Evolutionary conservation across 768 basidiomycete species (phyloP), one percentile per base, ranked within the genome.

Genomic region (Serendipita sp.): DNA sequence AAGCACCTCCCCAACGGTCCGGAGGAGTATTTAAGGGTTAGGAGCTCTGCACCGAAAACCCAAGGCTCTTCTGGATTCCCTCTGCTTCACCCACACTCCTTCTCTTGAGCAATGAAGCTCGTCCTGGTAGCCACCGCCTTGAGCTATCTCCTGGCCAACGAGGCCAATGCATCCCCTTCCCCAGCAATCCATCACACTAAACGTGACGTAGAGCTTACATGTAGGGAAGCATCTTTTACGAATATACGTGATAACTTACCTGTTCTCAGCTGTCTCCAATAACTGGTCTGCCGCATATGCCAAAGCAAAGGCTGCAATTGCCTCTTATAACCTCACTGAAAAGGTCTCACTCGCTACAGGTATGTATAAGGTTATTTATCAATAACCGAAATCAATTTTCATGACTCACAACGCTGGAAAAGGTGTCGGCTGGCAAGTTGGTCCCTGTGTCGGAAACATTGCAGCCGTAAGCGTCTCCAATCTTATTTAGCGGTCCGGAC

Each of bases 391-490:
- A 53, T 46, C 15, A 18, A 13, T 7, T 13, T 41, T 13, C 13
- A 41, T 53, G 16, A 7, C 48, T 53, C 8, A 53, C 32, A 53
- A 16, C 10, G 16, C 10, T 16, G 48, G 13, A 8, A 53, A 24
- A 53, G 48, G 56, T 8, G 56, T 35, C 10, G 56, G 56, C 24
- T 60, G 56, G 56, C 56, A 60, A 60, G 56, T 60, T 34, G 56
- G 34, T 28, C 5, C 28, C 10, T 60, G 56, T 30, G 56, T 60
- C 34, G 56, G 56, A 28, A 60, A 60, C 34, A 60, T 60, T 38
- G 16, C 56, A 28, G 56, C 56, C 1, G 48, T 53, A 53, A n/a
- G 7, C 41, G 13, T 53, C n/a, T 24, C 48, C n/a, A n/a, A 8
- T 24, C 48, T 16, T 8, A n/a, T 32, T 24, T 18, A 24, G 48